These are phyloP conservation scores for Stephanodiscus triporus DNA, from an alignment of 108 stramenopile species.

Conservation along the genomic window DNA sequence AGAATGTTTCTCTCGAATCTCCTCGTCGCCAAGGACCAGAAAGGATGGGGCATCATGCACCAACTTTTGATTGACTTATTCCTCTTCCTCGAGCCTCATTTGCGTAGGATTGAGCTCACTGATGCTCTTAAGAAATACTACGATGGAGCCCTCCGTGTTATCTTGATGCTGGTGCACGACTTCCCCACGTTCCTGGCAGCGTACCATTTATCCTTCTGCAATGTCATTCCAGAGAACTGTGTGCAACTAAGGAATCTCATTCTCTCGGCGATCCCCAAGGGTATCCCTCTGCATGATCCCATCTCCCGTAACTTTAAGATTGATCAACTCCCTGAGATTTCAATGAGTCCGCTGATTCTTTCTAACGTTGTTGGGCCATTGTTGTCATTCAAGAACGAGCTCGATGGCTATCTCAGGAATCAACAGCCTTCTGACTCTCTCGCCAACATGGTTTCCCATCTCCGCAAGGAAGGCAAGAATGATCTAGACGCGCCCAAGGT, in stretches of 20 bases:
- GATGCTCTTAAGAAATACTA: constrained; percentile 92
- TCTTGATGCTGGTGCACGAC: constrained; percentile 98
- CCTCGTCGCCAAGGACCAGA: constrained; percentile 83
- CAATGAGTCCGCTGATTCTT: constrained; percentile 87
- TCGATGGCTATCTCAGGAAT: constrained; percentile 93
- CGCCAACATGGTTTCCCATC: constrained; percentile 64
- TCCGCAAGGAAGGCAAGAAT: constrained; percentile 71
- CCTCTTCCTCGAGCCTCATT: constrained; percentile 92
- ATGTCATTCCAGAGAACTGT: constrained; percentile 96
- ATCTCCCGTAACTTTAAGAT: constrained; percentile 99
- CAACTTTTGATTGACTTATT: constrained; percentile 95
- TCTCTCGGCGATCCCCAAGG: constrained; percentile 96
- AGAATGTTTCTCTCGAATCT: constrained; percentile 95
- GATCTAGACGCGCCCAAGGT: constrained; percentile 88
- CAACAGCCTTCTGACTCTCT: constrained; percentile 89
- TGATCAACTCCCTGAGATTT: constrained; percentile 94
- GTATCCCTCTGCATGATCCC: constrained; percentile 97
- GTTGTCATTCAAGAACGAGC: constrained; percentile 67
- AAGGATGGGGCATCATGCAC: constrained; percentile 95
- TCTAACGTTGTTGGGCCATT: constrained; percentile 87
- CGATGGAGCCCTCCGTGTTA: constrained; percentile 95
- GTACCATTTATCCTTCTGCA: constrained; percentile 96
- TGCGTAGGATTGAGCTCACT: constrained; percentile 81
- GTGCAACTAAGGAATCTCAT: constrained; percentile 98
- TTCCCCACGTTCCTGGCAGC: constrained; percentile 96